Base-by-base conservation (phyloP, 768 basidiomycete species). In the Amanita molliuscula region DNA sequence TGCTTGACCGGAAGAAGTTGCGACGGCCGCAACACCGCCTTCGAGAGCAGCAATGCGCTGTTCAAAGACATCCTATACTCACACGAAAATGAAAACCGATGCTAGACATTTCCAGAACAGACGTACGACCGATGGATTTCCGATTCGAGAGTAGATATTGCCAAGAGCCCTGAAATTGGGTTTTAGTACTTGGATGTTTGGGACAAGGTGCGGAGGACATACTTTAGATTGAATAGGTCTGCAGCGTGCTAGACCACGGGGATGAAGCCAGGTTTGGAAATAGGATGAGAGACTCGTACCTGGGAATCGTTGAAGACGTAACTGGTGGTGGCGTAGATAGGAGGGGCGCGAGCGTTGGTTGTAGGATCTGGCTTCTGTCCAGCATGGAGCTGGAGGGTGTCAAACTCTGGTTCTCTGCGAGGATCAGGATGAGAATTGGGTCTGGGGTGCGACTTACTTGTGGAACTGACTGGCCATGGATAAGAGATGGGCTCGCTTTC, bases 41-140 rank as follows among this genome's bases (percentile, higher is more conserved):
- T 91, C 88, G n/a, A 90, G 72, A 0, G 83, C 83, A 3, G 84
- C 81, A 23, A 89, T 81, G 6, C 88, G 79, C 50, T 81, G 74
- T 62, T 90, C 88, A 55, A 91, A 88, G 1, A 88, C 82, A 49
- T 81, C 82, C 84, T 85, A 55, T 9, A 40, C n/a, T 13, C 31
- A 33, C 31, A 25, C 18, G 18, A 15, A 10, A 6, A 16, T 29
- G 8, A 25, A 10, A 16, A 0, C 3, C 2, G 5, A 8, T 29
- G 5, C 15, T 5, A 29, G 29, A 34, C 36, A 45, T 37, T 7
- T 36, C 16, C 35, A 20, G 23, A 21, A 20, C 16, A 21, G 20
- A 70, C 76, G 29, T 61, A 79, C 80, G 31, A 79, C 73, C 1
- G 81, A 82, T 13, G 82, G 81, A 59, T 84, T 86, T 18, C 76